These are phyloP conservation scores for Haplosporangium sp. DNA, from an alignment of 371 early-diverging fungal species.

Conservation along the genomic window DNA sequence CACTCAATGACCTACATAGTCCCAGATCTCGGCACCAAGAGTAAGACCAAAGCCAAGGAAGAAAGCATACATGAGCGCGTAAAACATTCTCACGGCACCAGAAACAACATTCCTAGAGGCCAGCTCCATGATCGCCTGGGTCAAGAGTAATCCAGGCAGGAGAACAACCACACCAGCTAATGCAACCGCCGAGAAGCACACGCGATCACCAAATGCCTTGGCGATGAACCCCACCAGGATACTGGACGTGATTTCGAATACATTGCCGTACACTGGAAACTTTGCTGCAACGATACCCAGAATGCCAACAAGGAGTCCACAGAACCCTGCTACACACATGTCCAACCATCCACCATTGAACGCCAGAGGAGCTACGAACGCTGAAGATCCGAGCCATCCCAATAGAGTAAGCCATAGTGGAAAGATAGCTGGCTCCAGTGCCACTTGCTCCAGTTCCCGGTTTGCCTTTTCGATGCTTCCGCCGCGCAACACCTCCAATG, in stretches of 20 bases:
- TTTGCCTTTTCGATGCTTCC: conserved; percentile 68
- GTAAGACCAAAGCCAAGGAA: conserved; percentile 73
- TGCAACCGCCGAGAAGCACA: conserved; percentile 65
- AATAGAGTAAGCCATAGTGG: conserved; percentile 65
- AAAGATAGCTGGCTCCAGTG: conserved; percentile 57
- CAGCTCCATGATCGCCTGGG: conserved; percentile 75
- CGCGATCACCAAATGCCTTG: conserved; percentile 55
- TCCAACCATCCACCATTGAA: conserved; percentile 64
- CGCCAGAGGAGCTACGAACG: conserved; percentile 61
- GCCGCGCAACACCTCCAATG: conserved; percentile 61
- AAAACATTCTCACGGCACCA: conserved; percentile 74
- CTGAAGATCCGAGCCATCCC: conserved; percentile 61
- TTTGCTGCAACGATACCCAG: conserved; percentile 60
- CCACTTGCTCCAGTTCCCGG: conserved; percentile 62
- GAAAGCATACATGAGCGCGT: conserved; percentile 74
- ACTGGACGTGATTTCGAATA: conserved; percentile 67
- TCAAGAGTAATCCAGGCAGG: conserved; percentile 70
- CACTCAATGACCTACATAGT: conserved; percentile 57
- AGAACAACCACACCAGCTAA: conserved; percentile 63
- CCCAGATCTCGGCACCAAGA: conserved; percentile 64
- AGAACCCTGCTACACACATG: conserved; percentile 58
- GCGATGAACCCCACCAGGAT: conserved; percentile 64
- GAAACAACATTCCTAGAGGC: conserved; percentile 79
- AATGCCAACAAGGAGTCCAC: conserved; percentile 61
- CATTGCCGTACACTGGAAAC: conserved; percentile 63